Evolutionary conservation across 75 land plant species (phyloP), one percentile per base, ranked within the genome.

Genomic region (Pinus tabuliformis): DNA sequence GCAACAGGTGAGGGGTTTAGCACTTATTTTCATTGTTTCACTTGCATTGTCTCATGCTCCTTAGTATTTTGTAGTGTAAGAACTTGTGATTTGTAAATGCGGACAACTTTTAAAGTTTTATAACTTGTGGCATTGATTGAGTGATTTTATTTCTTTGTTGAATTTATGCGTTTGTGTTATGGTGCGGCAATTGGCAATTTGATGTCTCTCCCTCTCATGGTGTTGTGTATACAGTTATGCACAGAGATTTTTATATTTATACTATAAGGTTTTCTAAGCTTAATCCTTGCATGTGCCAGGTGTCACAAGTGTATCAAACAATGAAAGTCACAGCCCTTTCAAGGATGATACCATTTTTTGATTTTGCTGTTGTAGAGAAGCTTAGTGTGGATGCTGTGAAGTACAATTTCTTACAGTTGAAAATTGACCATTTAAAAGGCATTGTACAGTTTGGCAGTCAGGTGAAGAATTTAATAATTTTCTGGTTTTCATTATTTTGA

Each of bases 331-430:
- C 83, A 12, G 79, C 76, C 5, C 73, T 96, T 20, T 89, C 86
- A 52, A 76, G 73, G 72, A 92, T 92, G 95, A 85, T 96, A 17
- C 92, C 93, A 7, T 96, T 96, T 75, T 92, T 85, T 74, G 90
- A 89, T 73, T 90, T 96, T 68, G 65, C 97, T 70, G 71, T 70
- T 18, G 90, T 96, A 22, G 99, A 96, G 77, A 96, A 90, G 63
- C 81, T 93, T 66, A 85, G 93, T 37, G 93, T 96, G 42, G 97
- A 96, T 78, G 99, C 99, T 76, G 93, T 84, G 4, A 96, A 94
- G 76, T 85, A 94, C 75, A 92, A 89, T 63, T 96, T 90, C 70
- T 78, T 96, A 42, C 83, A 91, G 56, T 82, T 92, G 88, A 94
- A 92, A 74, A 84, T 96, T 74, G 95, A 96, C 77, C 91, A 96